Evolutionary conservation across 2,329 filamentous ascomycete species (phyloP).

Genomic region (Phialemonium atrogriseum): DNA sequence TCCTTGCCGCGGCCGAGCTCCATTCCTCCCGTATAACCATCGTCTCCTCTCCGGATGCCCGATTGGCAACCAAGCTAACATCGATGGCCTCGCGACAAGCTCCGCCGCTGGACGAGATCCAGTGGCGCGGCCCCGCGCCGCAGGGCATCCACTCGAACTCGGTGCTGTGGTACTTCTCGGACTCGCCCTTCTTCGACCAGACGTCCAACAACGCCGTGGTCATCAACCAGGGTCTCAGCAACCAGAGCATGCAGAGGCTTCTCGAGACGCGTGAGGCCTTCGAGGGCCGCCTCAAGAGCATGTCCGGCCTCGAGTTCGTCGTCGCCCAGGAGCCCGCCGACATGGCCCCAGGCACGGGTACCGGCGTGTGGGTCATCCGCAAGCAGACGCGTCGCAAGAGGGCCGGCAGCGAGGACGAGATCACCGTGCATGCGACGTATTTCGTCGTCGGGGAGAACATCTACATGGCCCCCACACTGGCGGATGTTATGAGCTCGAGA

Average conservation of each 20-base stretch:
- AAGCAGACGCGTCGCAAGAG: slow-evolving; percentile 57
- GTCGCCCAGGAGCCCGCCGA: slow-evolving; percentile 58
- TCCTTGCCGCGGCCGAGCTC: too few species aligned
- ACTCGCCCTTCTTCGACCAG: slow-evolving; percentile 59
- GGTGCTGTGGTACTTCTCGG: slow-evolving; percentile 59
- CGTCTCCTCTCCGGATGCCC: too few species aligned
- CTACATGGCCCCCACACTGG: slow-evolving; percentile 56
- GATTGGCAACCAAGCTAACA: too few species aligned
- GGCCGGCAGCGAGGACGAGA: slow-evolving; percentile 45
- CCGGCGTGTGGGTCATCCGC: slow-evolving; percentile 61
- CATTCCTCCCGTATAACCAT: too few species aligned
- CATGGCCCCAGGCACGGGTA: slow-evolving; percentile 50
- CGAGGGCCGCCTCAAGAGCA: slow-evolving; percentile 52
- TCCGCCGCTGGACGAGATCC: slow-evolving; percentile 56
- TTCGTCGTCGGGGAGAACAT: slow-evolving; percentile 60
- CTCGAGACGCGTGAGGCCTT: slow-evolving; percentile 56
- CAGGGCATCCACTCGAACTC: slow-evolving; percentile 53
- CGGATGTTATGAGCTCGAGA: slow-evolving; percentile 49
- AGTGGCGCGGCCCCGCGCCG: slow-evolving; percentile 43
- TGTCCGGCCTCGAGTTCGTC: slow-evolving; percentile 60
- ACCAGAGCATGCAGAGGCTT: slow-evolving; percentile 46
- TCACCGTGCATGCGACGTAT: slow-evolving; percentile 51
- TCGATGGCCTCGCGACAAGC: too few species aligned
- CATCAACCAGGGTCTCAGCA: slow-evolving; percentile 53
- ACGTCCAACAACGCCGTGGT: slow-evolving; percentile 61